A percentile compares a stretch with the other conserved stretches of the same genome.
Conservation (phyloP, 805 yeast species). For the Zygoascus flipseniorum region DNA sequence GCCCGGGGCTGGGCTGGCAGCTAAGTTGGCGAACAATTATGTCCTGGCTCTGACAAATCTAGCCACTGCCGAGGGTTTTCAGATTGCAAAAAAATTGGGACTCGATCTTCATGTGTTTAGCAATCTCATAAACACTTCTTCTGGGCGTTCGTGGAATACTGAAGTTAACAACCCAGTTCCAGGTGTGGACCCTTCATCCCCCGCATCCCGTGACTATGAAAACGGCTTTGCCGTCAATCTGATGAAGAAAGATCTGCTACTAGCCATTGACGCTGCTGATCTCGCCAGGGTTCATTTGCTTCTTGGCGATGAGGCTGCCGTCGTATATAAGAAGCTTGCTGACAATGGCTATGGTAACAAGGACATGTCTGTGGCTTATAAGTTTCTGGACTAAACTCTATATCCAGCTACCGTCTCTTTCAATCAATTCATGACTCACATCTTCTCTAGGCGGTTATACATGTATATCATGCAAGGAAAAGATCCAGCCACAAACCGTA, state of each 20-base stretch:
- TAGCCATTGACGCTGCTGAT: slow-evolving; percentile 26
- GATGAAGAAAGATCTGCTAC: slow-evolving; percentile 34
- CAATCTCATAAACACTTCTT: slow-evolving; percentile 41
- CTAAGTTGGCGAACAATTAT: slow-evolving; percentile 46
- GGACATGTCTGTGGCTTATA: slow-evolving; percentile 24
- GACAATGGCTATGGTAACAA: slow-evolving; percentile 12
- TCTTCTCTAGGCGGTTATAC: background rate
- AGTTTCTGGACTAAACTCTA: background rate
- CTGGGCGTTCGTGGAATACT: slow-evolving; percentile 48
- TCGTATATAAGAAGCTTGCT: slow-evolving; percentile 18
- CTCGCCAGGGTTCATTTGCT: slow-evolving; percentile 16
- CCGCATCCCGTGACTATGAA: slow-evolving; percentile 37
- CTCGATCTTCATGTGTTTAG: slow-evolving; percentile 40
- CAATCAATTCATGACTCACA: too few relatives aligned
- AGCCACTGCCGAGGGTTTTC: slow-evolving; percentile 49
- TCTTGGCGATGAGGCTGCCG: slow-evolving; percentile 19
- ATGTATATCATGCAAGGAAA: background rate
- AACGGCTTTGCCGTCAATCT: slow-evolving; percentile 38
- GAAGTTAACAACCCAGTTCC: slow-evolving; percentile 48
- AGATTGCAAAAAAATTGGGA: slow-evolving; percentile 41
- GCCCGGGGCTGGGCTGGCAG: slow-evolving; percentile 47
- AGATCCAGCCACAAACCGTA: too few relatives aligned
- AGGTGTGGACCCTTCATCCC: slow-evolving; percentile 39
- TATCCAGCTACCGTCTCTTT: too few relatives aligned
- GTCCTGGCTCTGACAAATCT: slow-evolving; percentile 45